These are phyloP conservation scores for Thelephora terrestris DNA, from an alignment of 1,284 basidiomycete species.

Conservation along the genomic window DNA sequence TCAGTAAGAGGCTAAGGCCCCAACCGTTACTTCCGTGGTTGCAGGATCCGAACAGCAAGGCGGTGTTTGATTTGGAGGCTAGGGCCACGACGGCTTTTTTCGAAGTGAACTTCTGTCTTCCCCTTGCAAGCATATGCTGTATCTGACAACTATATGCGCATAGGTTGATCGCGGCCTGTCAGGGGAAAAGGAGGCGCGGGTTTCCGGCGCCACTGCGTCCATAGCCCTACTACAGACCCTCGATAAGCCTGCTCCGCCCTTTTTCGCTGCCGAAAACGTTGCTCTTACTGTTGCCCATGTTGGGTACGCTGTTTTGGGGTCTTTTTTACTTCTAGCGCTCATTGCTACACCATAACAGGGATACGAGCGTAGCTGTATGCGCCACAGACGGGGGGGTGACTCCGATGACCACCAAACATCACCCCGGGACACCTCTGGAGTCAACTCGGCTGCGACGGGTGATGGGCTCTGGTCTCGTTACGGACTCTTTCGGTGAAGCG, in stretches of 20 bases:
- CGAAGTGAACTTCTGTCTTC: slow-evolving; percentile 40
- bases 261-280: slow-evolving; percentile 64
- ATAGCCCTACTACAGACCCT: slow-evolving; percentile 84
- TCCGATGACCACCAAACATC: slow-evolving; percentile 86
- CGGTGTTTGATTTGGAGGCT: slow-evolving; percentile 69
- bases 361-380: slow-evolving; percentile 84
- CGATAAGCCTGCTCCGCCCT: slow-evolving; percentile 62
- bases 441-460: slow-evolving; percentile 77
- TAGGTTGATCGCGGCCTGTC: slow-evolving; percentile 56
- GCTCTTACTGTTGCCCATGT: slow-evolving; percentile 86
- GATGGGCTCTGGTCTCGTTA: slow-evolving; percentile 85
- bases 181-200: slow-evolving; percentile 48
- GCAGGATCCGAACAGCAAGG: slow-evolving; percentile 28
- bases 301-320: slow-evolving; percentile 44
- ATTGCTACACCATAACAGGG: slow-evolving; percentile 36
- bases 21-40: slow-evolving; percentile 69
- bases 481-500: slow-evolving; percentile 93
- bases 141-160: slow-evolving; percentile 9
- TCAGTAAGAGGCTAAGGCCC: slow-evolving; percentile 70
- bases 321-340: not conserved
- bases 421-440: slow-evolving; percentile 85
- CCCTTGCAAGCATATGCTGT: not conserved
- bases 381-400: slow-evolving; percentile 62
- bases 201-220: slow-evolving; percentile 84
- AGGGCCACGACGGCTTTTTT: slow-evolving; percentile 81